phyloP scores from a whole-genome alignment of 2,329 filamentous ascomycete species.

The Xylariomycetidae sp. region DNA sequence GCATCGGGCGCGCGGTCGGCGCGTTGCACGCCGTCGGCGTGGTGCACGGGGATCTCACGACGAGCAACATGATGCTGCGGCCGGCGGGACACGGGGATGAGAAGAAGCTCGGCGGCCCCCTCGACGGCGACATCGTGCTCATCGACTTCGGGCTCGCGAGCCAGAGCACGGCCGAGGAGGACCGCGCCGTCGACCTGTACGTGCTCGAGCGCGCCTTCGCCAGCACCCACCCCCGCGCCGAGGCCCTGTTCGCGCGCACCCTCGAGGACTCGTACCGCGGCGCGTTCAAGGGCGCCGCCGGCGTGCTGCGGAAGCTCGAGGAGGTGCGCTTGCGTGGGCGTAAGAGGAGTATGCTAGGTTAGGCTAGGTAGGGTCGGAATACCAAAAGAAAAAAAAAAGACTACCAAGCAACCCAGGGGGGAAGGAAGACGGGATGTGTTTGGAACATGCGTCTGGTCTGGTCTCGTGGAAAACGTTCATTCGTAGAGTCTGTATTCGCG shows the following conservation, averaged over 20 bases:
- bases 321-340: constrained; percentile 89
- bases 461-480: too few species aligned
- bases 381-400: too few species aligned
- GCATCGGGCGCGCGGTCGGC: constrained; percentile 67
- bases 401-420: constrained; percentile 3
- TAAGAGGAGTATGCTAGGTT: constrained; percentile 97
- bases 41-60: constrained; percentile 93
- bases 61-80: constrained; percentile 88
- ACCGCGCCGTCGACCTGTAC: constrained; percentile 92
- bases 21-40: constrained; percentile 77
- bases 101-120: constrained; percentile 17
- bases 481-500: too few species aligned
- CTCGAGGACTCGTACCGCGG: constrained; percentile 63
- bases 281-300: constrained; percentile 67
- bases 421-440: constrained; percentile 5
- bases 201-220: constrained; percentile 92
- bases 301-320: constrained; percentile 75
- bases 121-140: constrained; percentile 73
- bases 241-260: constrained; percentile 67
- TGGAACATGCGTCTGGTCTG: too few species aligned
- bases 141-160: constrained; percentile 93
- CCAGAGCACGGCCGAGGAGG: constrained; percentile 78
- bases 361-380: too few species aligned
- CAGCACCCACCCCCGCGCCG: constrained; percentile 85
- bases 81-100: constrained; percentile 23